Evolutionary conservation across 2,329 filamentous ascomycete genomes (phyloP), one percentile per base, ranked within the genome.

Genomic region (Trichoderma afroharzianum): DNA sequence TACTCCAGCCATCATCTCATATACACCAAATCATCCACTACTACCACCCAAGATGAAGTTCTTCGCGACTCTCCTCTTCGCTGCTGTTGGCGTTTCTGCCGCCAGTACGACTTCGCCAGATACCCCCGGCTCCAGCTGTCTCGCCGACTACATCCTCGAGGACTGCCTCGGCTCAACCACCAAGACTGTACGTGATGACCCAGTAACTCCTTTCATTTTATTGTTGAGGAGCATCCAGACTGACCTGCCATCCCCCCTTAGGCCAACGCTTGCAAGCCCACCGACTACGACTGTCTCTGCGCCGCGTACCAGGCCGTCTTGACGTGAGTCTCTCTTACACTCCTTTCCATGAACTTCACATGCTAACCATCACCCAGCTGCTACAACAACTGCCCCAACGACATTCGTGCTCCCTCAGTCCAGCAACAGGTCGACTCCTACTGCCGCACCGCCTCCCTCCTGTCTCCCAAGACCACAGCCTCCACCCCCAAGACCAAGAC

Each of bases 341-440:
- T 55, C 12, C 0, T 39, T 24, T 9, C 4, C n/a, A 47, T 6
- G 1, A 28, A 3, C 18, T 24, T 15, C 14, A 68, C 33, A 59
- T 21, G 61, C 70, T 71, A 70, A 73, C 72, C 55, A 74, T 64
- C 39, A 33, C 26, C 26, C 70, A 85, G 84, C 73, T 88, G 86
- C 84, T 88, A 83, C 81, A 86, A 86, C 82, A 87, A 88, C 83
- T 88, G 86, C 82, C 86, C 86, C 77, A 80, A 84, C 75, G 85
- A 88, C 78, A 2, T 76, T 64, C 81, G 83, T 59, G 79, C 76
- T 73, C 68, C 75, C 67, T 68, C 77, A 24, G 80, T 80, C 74
- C 73, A 79, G 63, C 77, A 79, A 74, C 81, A 84, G 77, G 81
- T 84, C 73, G 77, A 77, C 72, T 80, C 82, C 76, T 83, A 79